phyloP scores from a whole-genome alignment of 768 basidiomycete genomes.

The Mycena galopus region DNA sequence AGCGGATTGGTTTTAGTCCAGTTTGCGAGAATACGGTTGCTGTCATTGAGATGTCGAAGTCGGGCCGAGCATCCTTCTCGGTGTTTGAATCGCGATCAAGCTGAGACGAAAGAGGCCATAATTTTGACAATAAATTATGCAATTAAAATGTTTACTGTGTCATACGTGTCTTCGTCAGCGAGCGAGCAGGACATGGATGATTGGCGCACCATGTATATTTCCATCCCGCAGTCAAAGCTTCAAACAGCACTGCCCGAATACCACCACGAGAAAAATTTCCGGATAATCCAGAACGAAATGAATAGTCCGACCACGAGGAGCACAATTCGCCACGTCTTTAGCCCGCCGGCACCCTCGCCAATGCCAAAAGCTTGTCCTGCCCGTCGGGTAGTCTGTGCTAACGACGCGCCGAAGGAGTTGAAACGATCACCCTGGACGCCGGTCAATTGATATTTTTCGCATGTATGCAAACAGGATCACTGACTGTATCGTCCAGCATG shows the following conservation, averaged over 20 bases:
- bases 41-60: too few relatives aligned
- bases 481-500: conserved; percentile 81
- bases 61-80: too few relatives aligned
- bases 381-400: conserved; percentile 76
- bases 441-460: conserved; percentile 9
- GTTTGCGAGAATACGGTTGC: too few relatives aligned
- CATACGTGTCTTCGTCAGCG: background rate
- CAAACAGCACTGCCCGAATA: conserved; percentile 12
- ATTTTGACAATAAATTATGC: conserved; percentile 5
- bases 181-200: background rate
- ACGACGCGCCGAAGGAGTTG: conserved; percentile 69
- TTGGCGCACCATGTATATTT: conserved; percentile 15
- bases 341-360: conserved; percentile 63
- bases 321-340: conserved; percentile 79
- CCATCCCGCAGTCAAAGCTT: background rate
- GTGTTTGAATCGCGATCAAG: too few relatives aligned
- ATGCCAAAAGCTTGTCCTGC: conserved; percentile 83
- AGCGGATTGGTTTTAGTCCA: too few relatives aligned
- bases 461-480: conserved; percentile 38
- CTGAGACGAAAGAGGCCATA: background rate
- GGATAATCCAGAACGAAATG: conserved; percentile 68
- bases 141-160: conserved; percentile 21
- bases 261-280: conserved; percentile 68
- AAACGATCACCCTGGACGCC: conserved; percentile 74
- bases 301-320: conserved; percentile 69